Percentiles rank a stretch among this genome's conserved stretches.
phyloP scores from a whole-genome alignment of 768 basidiomycete genomes.

The Suillus brevipes region DNA sequence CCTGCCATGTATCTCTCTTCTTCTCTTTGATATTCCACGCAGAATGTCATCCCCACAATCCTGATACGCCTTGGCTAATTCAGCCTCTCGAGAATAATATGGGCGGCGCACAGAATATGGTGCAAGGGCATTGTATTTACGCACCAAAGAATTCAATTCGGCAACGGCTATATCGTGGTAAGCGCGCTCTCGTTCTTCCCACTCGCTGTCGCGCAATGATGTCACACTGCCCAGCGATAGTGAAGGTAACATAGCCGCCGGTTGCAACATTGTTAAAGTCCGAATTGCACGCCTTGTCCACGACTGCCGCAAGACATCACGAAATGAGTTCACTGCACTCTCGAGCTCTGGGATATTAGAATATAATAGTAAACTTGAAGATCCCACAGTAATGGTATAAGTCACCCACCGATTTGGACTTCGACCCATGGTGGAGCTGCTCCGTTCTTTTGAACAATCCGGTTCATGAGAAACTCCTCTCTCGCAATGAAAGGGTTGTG shows the following conservation, averaged over 20 bases:
- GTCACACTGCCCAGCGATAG: conserved; percentile 39
- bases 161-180: conserved; percentile 71
- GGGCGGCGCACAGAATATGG: conserved; percentile 75
- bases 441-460: conserved; percentile 80
- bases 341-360: conserved; percentile 59
- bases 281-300: conserved; percentile 79
- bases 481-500: conserved; percentile 68
- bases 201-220: conserved; percentile 59
- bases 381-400: neutral
- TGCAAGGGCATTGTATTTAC: conserved; percentile 79
- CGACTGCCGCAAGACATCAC: conserved; percentile 59
- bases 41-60: conserved; percentile 55
- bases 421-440: conserved; percentile 88
- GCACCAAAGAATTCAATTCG: conserved; percentile 72
- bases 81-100: conserved; percentile 54
- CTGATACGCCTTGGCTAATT: conserved; percentile 56
- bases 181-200: conserved; percentile 64
- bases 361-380: conserved; percentile 10
- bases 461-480: conserved; percentile 84
- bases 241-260: conserved; percentile 40
- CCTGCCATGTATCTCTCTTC: conserved; percentile 7
- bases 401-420: conserved; percentile 60
- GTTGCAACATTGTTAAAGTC: conserved; percentile 46
- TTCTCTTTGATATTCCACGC: conserved; percentile 35
- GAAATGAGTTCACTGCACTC: conserved; percentile 56